phyloP scores from a whole-genome alignment of 306 rosid species.

The Trifolium fragiferum region DNA sequence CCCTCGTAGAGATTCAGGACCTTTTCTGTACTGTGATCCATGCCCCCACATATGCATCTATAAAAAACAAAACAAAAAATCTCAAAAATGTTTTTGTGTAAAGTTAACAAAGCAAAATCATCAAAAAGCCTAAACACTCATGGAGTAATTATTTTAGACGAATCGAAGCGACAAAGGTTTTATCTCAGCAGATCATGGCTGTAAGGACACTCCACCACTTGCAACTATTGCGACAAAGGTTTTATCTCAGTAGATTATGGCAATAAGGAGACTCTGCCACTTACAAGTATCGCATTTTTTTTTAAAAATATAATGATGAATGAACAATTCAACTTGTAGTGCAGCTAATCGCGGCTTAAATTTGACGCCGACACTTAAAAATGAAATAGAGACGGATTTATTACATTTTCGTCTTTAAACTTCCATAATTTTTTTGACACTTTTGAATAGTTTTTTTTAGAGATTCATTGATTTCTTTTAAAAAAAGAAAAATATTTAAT shows the following conservation, averaged over 20 bases:
- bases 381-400: no score
- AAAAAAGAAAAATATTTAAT: slow-evolving; percentile 15
- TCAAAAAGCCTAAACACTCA: neutral
- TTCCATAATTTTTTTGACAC: no score
- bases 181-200: neutral
- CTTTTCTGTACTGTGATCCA: slow-evolving; percentile 96
- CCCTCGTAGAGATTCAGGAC: slow-evolving; percentile 95
- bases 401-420: neutral
- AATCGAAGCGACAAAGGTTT: neutral
- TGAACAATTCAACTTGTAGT: slow-evolving; percentile 23
- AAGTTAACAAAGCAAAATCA: slow-evolving; percentile 6
- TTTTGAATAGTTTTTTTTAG: no score
- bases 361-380: neutral
- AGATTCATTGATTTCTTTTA: neutral
- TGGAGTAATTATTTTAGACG: neutral
- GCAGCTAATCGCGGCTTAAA: neutral
- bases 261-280: no score
- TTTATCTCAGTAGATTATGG: no score
- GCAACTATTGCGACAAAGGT: no score
- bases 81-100: neutral
- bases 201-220: neutral
- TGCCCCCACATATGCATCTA: slow-evolving; percentile 99
- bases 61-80: neutral
- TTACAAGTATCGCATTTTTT: no score
- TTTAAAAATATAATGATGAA: slow-evolving; percentile 7